A percentile compares a stretch with the other conserved stretches of the same genome.
phyloP scores from a whole-genome alignment of 371 early-diverging fungal species.

The Lichtheimia corymbifera region DNA sequence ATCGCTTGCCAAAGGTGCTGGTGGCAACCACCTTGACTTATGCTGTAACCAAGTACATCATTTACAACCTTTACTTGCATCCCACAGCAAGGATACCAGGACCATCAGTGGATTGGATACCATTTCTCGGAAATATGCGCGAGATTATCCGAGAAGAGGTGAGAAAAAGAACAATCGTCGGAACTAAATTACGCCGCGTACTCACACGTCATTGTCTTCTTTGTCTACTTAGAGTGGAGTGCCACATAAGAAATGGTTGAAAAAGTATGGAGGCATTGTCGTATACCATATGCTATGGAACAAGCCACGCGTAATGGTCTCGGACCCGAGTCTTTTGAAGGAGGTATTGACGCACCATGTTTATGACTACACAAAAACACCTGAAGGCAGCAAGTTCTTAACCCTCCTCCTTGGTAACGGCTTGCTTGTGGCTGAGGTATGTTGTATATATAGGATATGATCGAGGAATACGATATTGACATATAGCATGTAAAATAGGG shows the following conservation, averaged over 20 bases:
- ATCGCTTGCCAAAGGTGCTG: too few species aligned
- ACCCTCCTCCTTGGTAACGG: slow-evolving; percentile 42
- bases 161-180: background rate
- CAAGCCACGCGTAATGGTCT: slow-evolving; percentile 40
- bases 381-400: slow-evolving; percentile 28
- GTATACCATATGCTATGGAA: slow-evolving; percentile 53
- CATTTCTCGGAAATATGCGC: slow-evolving; percentile 53
- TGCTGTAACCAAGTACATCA: slow-evolving; percentile 19
- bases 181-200: background rate
- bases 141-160: slow-evolving; percentile 53
- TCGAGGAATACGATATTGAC: slow-evolving; percentile 45
- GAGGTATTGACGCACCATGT: slow-evolving; percentile 52
- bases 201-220: slow-evolving; percentile 2
- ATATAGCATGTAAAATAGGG: slow-evolving; percentile 15
- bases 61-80: slow-evolving; percentile 48
- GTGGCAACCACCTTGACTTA: background rate
- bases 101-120: slow-evolving; percentile 52
- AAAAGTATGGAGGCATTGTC: slow-evolving; percentile 56
- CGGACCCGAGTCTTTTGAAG: slow-evolving; percentile 54
- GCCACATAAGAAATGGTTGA: slow-evolving; percentile 53
- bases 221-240: slow-evolving; percentile 30
- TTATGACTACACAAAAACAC: slow-evolving; percentile 54
- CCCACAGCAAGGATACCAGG: slow-evolving; percentile 61
- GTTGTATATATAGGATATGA: slow-evolving; percentile 47
- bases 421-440: slow-evolving; percentile 6